Evolutionary conservation across 495 filamentous ascomycete species (phyloP), one percentile per base, ranked within the genome.

Genomic region (Oleoguttula mirabilis): DNA sequence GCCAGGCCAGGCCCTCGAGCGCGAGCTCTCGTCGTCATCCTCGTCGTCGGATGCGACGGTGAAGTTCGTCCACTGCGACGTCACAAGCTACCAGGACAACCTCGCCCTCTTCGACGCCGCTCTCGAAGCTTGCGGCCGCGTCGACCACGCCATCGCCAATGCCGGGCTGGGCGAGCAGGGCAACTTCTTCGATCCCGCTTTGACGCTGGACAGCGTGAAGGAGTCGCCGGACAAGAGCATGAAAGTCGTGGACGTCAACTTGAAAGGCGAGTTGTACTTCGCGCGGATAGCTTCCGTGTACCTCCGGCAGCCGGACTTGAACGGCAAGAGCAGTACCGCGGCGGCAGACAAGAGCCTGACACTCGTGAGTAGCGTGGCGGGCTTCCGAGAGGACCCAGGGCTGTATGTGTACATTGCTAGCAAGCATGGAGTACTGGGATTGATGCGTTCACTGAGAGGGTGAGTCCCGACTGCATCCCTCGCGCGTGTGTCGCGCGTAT

Each of bases 381-480:
- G 66, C 7, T 70, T 72, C 53, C 64, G 60, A 21, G 66, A 70
- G 19, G 64, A 62, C 19, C 65, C 66, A 0, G 68, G 62, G 8
- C 51, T 67, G 1, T 65, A 67, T 36, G 50, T 68, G 33, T 75
- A 76, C 52, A 62, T 66, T 20, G 60, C 43, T 11, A 36, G 16
- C 11, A 51, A 51, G 17, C 48, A 51, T 34, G 48, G 27, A 2
- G 37, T 51, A 1, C 19, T 51, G 30, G 48, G 48, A 2, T 15
- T 51, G 14, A 35, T 51, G 43, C 31, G 43, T 16, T 39, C 35
- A n/a, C 21, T 46, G 43, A 40, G 43, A 30, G 30, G 19, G 43
- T 40, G 15, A 1, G 50, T 47, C 27, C 7, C n/a, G n/a, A n/a
- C n/a, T n/a, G n/a, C n/a, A n/a, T n/a, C n/a, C n/a, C n/a, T n/a